Base-by-base conservation (phyloP, 2,329 filamentous ascomycete genomes). In the Chrysoporthe cubensis region DNA sequence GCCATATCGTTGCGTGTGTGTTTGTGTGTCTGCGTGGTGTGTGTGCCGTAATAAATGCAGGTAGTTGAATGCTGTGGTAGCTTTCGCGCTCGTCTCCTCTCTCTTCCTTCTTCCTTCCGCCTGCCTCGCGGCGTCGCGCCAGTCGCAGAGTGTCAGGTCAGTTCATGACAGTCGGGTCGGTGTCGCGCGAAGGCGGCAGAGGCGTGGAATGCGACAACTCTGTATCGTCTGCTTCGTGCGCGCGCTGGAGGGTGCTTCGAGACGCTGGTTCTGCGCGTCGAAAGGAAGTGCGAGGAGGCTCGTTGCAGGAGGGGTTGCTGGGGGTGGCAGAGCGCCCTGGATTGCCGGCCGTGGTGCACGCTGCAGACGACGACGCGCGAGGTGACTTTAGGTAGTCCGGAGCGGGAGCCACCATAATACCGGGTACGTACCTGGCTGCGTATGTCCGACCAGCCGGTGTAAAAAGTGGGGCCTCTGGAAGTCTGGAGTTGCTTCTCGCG, bases 91-190 rank as follows among this genome's bases (percentile, higher is more conserved):
- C 40, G 57, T 48, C 48, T 43, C 46, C 46, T 59, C 52, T 42
- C 14, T 21, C 48, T 50, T 48, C 52, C 62, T 46, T 61, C 58
- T 40, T 62, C 40, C 26, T 18, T 32, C 52, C 44, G 37, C 52
- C 63, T 59, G 65, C 62, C 62, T 65, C 58, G 65, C 65, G 54
- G 58, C 65, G 65, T 69, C 50, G 65, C 68, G 68, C 66, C 65
- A 61, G 43, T 61, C 56, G 65, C 52, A 32, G 54, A 26, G 58
- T 57, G 58, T 59, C 40, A 60, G 58, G 48, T 69, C 65, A 69
- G 65, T 48, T 67, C 68, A 69, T 69, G 62, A 64, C 68, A 64
- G 50, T 67, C 34, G 56, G 50, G 46, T 60, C 18, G 43, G 50
- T 14, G 26, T 52, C 48, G 48, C 48, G 48, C 44, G 14, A 46